phyloP scores from a whole-genome alignment of 1,284 basidiomycete genomes.

The Blastosporella zonata region DNA sequence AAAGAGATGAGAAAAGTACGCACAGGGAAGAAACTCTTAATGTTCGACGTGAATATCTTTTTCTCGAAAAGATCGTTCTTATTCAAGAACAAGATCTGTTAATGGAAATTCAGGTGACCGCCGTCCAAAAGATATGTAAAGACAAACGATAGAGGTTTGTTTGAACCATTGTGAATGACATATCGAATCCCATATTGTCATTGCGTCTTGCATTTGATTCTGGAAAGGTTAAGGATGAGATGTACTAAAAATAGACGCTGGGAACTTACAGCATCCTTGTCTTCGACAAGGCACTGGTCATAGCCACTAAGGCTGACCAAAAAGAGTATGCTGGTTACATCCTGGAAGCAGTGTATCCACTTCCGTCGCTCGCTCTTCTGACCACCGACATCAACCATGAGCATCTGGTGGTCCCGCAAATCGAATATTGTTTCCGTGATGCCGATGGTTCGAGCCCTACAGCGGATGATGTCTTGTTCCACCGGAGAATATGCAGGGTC shows the following conservation, averaged over 20 bases:
- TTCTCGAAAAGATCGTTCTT: conserved; percentile 87
- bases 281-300: conserved; percentile 92
- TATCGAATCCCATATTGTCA: conserved; percentile 95
- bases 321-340: conserved; percentile 86
- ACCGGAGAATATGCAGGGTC: conserved; percentile 66
- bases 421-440: conserved; percentile 92
- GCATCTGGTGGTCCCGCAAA: conserved; percentile 70
- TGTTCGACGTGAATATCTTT: conserved; percentile 80
- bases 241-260: not conserved
- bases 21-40: conserved; percentile 84
- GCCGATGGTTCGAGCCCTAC: conserved; percentile 85
- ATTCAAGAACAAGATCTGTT: conserved; percentile 86
- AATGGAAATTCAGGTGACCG: not conserved
- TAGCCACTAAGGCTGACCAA: conserved; percentile 85
- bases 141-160: conserved; percentile 80
- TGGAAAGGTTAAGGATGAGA: conserved; percentile 26
- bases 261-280: conserved; percentile 76
- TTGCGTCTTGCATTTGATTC: conserved; percentile 96
- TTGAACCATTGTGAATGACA: conserved; percentile 93
- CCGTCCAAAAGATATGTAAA: conserved; percentile 2
- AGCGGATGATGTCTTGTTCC: conserved; percentile 84
- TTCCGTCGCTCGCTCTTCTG: conserved; percentile 89
- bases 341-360: conserved; percentile 87
- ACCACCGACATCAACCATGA: conserved; percentile 90
- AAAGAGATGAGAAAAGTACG: conserved; percentile 23